Evolutionary conservation across 345 rosid genomes (phyloP).

Genomic region (Leavenworthia alabamica): DNA sequence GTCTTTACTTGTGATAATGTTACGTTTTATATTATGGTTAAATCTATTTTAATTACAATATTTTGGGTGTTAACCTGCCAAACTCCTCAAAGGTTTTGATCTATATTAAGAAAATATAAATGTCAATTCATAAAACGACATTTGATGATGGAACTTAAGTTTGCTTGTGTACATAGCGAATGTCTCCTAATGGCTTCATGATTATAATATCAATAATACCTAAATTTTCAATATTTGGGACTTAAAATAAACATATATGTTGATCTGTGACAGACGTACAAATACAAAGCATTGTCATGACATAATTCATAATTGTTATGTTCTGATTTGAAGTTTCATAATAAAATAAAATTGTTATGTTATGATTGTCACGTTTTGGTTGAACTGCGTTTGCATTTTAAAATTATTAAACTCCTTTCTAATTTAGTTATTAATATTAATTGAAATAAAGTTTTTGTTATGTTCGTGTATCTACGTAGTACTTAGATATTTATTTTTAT

Average conservation of each 20-base stretch:
- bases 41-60: background rate
- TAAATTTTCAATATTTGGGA: constrained; percentile 1
- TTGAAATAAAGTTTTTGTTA: background rate
- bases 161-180: constrained; percentile 27
- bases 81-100: constrained; percentile 3
- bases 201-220: background rate
- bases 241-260: constrained; percentile 24
- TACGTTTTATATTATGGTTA: too few relatives aligned
- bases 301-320: constrained; percentile 13
- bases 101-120: background rate
- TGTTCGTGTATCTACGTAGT: constrained; percentile 12
- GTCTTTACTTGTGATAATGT: too few relatives aligned
- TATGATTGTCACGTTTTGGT: constrained; percentile 32
- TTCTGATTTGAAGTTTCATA: background rate
- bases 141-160: constrained; percentile 10
- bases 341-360: constrained; percentile 1
- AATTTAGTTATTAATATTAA: background rate
- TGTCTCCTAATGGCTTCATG: constrained; percentile 7
- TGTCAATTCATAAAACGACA: background rate
- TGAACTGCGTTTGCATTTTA: constrained; percentile 14
- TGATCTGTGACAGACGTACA: constrained; percentile 25
- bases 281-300: constrained; percentile 1
- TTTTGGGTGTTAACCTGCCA: constrained; percentile 5
- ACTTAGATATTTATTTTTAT: background rate
- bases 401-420: constrained; percentile 15